Conservation (phyloP, 2,329 filamentous ascomycete genomes). For the Mycosphaerella sp. region DNA sequence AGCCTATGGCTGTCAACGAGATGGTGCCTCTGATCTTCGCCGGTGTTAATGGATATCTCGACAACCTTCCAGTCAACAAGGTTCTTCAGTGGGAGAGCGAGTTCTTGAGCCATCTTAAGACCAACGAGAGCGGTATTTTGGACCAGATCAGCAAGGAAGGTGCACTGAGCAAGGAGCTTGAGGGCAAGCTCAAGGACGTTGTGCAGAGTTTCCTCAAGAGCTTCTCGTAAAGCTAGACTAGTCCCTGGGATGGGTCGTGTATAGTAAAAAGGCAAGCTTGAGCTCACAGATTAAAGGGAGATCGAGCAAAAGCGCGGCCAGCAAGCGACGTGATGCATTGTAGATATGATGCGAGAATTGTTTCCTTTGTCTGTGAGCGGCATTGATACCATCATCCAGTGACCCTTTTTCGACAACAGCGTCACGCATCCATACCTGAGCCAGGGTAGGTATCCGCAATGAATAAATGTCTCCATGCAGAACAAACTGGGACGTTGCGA, state of each 20-base stretch:
- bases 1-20: conserved; percentile 96
- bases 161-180: conserved; percentile 88
- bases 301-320: conserved; percentile 13
- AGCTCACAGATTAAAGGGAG: conserved; percentile 20
- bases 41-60: conserved; percentile 96
- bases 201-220: conserved; percentile 83
- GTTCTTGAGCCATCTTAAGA: conserved; percentile 87
- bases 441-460: too few species aligned
- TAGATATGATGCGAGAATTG: conserved; percentile 28
- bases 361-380: conserved; percentile 23
- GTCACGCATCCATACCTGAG: background rate
- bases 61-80: conserved; percentile 82
- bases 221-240: conserved; percentile 53
- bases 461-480: too few species aligned
- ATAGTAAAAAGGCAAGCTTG: conserved; percentile 31
- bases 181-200: conserved; percentile 73
- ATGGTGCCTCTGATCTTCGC: conserved; percentile 99
- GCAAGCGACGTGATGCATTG: conserved; percentile 21
- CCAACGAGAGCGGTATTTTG: conserved; percentile 78
- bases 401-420: background rate
- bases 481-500: too few species aligned
- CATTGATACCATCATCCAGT: background rate
- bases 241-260: conserved; percentile 25
- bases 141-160: conserved; percentile 92
- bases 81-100: conserved; percentile 91